Evolutionary conservation across 2,329 filamentous ascomycete genomes (phyloP), one percentile per base, ranked within the genome.

Genomic region (Cytospora leucostoma): DNA sequence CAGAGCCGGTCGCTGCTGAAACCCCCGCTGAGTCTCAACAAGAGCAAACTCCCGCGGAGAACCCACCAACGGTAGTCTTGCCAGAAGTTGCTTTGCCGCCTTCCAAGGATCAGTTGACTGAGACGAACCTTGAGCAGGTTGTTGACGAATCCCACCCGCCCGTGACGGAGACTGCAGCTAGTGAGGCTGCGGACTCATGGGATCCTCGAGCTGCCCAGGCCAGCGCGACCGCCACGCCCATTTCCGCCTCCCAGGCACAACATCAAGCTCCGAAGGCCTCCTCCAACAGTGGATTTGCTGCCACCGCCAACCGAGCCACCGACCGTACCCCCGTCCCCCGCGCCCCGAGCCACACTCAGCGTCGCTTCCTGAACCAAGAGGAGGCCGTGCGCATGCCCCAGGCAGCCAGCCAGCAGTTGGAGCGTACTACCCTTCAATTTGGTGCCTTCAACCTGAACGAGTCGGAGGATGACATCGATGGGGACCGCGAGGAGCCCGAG

Each of bases 331-430:
- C 84, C 63, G 80, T 82, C 65, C 64, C 64, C 21, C 90, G 94
- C 66, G 88, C 87, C 61, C 86, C 92, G 21, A 93, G 89, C 78
- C 92, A 90, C 76, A 53, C 61, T 19, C 90, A 96, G 75, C 88
- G 94, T 68, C 90, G 92, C 71, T 84, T 97, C 60, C 83, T 96
- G 72, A 93, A 98, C 71, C 95, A 99, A 74, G 93, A 97, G 76
- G 95, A 99, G 79, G 92, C 95, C 64, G 95, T 99, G 49, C 93
- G 97, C 68, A 97, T 99, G 94, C 95, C 95, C 53, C 61, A 60
- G 47, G 64, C 64, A 34, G 93, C 92, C 65, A 97, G 97, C 80
- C 93, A 95, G 69, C 93, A 95, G 59, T 90, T 99, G 34, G 94
- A 98, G 74, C 89, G 93, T 71, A 87, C 94, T 68, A 91, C 93